Evolutionary conservation across 2,329 filamentous ascomycete species (phyloP).

Genomic region (Kalaharituber pfeilii): DNA sequence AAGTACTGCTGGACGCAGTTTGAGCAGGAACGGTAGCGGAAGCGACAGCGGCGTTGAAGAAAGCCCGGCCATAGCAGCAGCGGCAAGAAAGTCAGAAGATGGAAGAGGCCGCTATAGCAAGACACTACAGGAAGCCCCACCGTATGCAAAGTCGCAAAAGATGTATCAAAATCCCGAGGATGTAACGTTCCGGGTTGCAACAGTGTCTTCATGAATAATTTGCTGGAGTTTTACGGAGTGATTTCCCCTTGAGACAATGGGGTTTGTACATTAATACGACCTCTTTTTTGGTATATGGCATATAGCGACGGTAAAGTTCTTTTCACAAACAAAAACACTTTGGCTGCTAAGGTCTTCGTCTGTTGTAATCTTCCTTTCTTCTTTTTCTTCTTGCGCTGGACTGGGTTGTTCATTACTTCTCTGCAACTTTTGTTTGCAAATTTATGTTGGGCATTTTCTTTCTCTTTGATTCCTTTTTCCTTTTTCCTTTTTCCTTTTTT

Average conservation of each 20-base stretch:
- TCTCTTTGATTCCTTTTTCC: background rate
- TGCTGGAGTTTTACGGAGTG: background rate
- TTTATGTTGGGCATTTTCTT: conserved; percentile 3
- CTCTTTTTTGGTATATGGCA: conserved; percentile 1
- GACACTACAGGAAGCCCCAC: conserved; percentile 12
- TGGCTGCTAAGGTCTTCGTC: background rate
- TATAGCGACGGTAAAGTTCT: conserved; percentile 1
- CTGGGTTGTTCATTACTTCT: conserved; percentile 4
- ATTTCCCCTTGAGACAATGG: conserved; percentile 1
- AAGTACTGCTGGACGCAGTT: conserved; percentile 16
- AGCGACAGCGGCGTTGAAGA: conserved; percentile 17
- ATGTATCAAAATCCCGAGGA: conserved; percentile 10
- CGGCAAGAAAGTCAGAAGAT: conserved; percentile 14
- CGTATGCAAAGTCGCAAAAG: background rate
- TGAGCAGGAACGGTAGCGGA: conserved; percentile 19
- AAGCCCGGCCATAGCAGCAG: conserved; percentile 11
- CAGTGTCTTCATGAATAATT: conserved; percentile 11
- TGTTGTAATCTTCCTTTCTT: conserved; percentile 4
- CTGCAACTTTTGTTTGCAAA: conserved; percentile 8
- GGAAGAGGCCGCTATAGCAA: conserved; percentile 9
- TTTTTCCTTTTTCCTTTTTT: background rate
- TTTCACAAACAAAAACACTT: background rate
- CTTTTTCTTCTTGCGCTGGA: conserved; percentile 3
- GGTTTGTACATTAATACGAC: conserved; percentile 1
- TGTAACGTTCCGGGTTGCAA: conserved; percentile 13